Base-by-base conservation (phyloP, 2,329 filamentous ascomycete species). In the Sordariomycetes sp. region DNA sequence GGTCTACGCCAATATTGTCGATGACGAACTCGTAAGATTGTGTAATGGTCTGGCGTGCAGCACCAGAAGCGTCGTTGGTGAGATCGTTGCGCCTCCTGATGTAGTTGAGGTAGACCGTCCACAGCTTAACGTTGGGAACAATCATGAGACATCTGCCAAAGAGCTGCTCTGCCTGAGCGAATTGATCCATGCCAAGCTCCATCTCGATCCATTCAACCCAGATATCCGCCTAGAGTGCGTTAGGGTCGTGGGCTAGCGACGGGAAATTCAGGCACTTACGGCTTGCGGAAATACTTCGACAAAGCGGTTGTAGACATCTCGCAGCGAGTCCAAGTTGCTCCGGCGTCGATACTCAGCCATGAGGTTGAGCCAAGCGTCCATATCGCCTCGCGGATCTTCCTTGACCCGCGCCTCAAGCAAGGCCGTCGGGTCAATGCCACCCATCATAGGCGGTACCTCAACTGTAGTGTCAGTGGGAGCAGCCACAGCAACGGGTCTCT, bases 81-180 rank as follows among this genome's bases (percentile, higher is more conserved):
- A 96, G 66, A 44, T 94, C 90, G 57, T 95, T 92, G 43, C 86
- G 76, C 31, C 92, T 82, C 34, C 92, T 86, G 42, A 96, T 85
- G 55, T 96, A 95, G 58, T 95, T 87, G 41, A 98, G 76, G 55
- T 98, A 98, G 21, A 87, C 75, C 6, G 83, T 86, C 86, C 88
- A 98, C 15, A 98, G 72, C 41, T 83, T 75, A 25, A 96, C 82
- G 53, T 90, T 85, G 9, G 85, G 81, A 15, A 92, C 80, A 8
- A 74, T 74, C 46, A 86, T 70, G 25, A 98, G 73, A 21, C 83
- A 87, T 45, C 78, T 75, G 42, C 76, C 78, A 55, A 98, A 94
- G 16, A 98, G 79, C 34, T 78, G 70, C 56, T 95, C 90, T 12
- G 93, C 79, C 30, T 77, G 76, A 37, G 72, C 69, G 39, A 92